Evolutionary conservation across 805 yeast species (phyloP).

Genomic region (Ogataea paraovalis): DNA sequence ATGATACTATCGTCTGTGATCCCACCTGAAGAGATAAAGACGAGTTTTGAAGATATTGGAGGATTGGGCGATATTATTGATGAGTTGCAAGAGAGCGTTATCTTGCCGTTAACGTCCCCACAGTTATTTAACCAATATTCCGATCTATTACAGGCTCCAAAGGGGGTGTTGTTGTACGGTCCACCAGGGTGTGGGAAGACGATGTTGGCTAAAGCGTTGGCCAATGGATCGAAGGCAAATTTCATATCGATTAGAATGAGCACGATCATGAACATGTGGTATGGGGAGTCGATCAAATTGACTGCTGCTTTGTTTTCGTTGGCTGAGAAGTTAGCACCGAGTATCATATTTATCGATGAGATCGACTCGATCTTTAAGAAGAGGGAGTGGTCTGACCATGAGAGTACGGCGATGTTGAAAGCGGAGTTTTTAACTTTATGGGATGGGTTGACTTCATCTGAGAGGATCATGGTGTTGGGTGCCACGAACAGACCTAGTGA

Average conservation of each 20-base stretch:
- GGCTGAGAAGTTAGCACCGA: slow-evolving; percentile 87
- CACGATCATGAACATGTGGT: slow-evolving; percentile 94
- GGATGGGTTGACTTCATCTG: slow-evolving; percentile 83
- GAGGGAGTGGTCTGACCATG: slow-evolving; percentile 81
- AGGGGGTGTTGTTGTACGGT: slow-evolving; percentile 88
- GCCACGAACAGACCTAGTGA: slow-evolving; percentile 93
- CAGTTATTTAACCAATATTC: slow-evolving; percentile 69
- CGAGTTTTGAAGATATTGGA: slow-evolving; percentile 79
- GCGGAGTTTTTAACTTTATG: slow-evolving; percentile 97
- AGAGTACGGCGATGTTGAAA: slow-evolving; percentile 88
- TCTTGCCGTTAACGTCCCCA: slow-evolving; percentile 81
- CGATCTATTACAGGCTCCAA: slow-evolving; percentile 77
- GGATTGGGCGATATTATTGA: slow-evolving; percentile 81
- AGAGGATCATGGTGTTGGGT: slow-evolving; percentile 83
- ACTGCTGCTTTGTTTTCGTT: slow-evolving; percentile 90
- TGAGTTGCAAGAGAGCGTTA: slow-evolving; percentile 82
- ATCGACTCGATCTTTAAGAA: slow-evolving; percentile 92
- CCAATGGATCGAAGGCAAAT: slow-evolving; percentile 86
- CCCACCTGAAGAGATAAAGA: slow-evolving; percentile 77
- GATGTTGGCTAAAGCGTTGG: slow-evolving; percentile 93
- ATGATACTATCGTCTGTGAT: slow-evolving; percentile 74
- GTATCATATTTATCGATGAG: slow-evolving; percentile 93
- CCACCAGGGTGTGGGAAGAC: slow-evolving; percentile 99
- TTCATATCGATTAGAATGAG: slow-evolving; percentile 91
- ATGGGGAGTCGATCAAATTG: slow-evolving; percentile 91